These are phyloP conservation scores for Arabis alpina DNA, from an alignment of 345 rosid species.

Conservation along the genomic window DNA sequence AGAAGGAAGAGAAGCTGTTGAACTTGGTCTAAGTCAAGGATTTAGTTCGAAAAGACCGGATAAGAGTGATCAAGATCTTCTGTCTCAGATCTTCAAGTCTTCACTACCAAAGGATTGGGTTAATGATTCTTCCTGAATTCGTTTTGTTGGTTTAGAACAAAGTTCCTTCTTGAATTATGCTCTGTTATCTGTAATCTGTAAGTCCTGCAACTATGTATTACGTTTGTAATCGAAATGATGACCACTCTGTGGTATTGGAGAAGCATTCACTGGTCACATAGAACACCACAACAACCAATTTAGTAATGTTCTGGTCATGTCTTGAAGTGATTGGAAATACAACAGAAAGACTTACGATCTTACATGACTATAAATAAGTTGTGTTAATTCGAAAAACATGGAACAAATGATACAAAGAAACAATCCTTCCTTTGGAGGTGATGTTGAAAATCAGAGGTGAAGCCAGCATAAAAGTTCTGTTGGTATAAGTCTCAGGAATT, in stretches of 20 bases:
- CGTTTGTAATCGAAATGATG: conserved; percentile 16
- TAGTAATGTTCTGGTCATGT: conserved; percentile 7
- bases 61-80: conserved; percentile 52
- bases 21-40: conserved; percentile 48
- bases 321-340: conserved; percentile 17
- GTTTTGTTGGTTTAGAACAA: conserved; percentile 2
- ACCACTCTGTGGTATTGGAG: background rate
- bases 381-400: background rate
- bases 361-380: background rate
- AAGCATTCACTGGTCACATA: conserved; percentile 2
- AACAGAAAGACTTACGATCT: conserved; percentile 6
- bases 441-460: background rate
- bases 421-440: background rate
- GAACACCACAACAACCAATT: background rate
- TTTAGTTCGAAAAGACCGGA: conserved; percentile 43
- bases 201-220: conserved; percentile 15
- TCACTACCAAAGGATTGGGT: conserved; percentile 57
- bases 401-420: conserved; percentile 23
- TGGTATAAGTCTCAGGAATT: conserved; percentile 20
- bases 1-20: conserved; percentile 59
- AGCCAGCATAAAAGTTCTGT: conserved; percentile 23
- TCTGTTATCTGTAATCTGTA: conserved; percentile 14
- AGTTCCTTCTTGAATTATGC: background rate
- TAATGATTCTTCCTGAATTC: conserved; percentile 25
- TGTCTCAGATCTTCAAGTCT: conserved; percentile 54